Conservation (phyloP, 352 stramenopile genomes). For the Thraustotheca clavata region DNA sequence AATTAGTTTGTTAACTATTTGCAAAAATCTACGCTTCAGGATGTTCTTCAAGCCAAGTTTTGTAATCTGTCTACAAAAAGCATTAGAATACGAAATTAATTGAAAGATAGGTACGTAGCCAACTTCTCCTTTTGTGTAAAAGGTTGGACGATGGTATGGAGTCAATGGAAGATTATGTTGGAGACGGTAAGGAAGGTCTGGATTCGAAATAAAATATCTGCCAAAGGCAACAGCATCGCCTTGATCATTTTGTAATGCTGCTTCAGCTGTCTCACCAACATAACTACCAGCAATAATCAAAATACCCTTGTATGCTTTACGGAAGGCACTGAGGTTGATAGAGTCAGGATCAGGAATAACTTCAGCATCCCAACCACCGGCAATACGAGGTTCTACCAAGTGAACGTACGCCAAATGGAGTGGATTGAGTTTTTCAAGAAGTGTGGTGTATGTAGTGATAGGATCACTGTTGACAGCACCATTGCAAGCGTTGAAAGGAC, state of each 20-base stretch:
- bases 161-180: slow-evolving; percentile 34
- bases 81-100: background rate
- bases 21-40: background rate
- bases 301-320: slow-evolving; percentile 49
- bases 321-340: slow-evolving; percentile 36
- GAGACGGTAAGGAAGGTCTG: slow-evolving; percentile 55
- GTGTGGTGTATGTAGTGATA: slow-evolving; percentile 30
- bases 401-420: slow-evolving; percentile 53
- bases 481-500: slow-evolving; percentile 27
- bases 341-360: slow-evolving; percentile 1
- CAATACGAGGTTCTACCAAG: slow-evolving; percentile 46
- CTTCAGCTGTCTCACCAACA: slow-evolving; percentile 34
- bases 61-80: slow-evolving; percentile 16
- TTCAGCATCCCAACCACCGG: slow-evolving; percentile 27
- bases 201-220: slow-evolving; percentile 66
- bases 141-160: slow-evolving; percentile 33
- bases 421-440: slow-evolving; percentile 34
- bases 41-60: slow-evolving; percentile 13
- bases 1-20: no score
- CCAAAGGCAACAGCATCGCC: slow-evolving; percentile 60
- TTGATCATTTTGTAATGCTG: slow-evolving; percentile 39
- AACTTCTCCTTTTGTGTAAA: slow-evolving; percentile 23
- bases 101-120: slow-evolving; percentile 18
- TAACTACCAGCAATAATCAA: slow-evolving; percentile 54
- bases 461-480: slow-evolving; percentile 31